These are phyloP conservation scores for Mycena sp. DNA, from an alignment of 1,284 basidiomycete species.

Conservation along the genomic window DNA sequence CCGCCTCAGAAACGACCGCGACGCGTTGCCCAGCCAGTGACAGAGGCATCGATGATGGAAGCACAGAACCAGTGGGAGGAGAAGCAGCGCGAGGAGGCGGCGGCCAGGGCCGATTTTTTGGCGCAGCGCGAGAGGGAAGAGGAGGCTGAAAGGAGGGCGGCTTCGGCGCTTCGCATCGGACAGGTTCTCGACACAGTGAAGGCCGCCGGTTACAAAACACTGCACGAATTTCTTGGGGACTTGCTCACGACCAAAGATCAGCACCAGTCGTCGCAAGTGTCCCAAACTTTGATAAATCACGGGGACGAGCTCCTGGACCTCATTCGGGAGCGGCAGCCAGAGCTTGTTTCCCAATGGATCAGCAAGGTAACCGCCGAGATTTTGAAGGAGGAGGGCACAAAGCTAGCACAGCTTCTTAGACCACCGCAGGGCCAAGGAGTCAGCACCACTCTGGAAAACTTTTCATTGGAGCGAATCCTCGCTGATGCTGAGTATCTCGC, in stretches of 20 bases:
- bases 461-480: neutral
- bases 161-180: neutral
- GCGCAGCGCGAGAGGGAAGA: neutral
- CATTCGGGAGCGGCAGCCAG: neutral
- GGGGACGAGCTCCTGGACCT: neutral
- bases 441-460: neutral
- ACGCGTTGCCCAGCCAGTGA: neutral
- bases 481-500: neutral
- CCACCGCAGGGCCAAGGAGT: neutral
- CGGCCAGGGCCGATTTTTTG: neutral
- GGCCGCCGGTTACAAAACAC: neutral
- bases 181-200: neutral
- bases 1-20: neutral
- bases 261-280: neutral
- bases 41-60: neutral
- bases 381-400: neutral
- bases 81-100: neutral
- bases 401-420: neutral
- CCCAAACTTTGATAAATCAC: neutral
- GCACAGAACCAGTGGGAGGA: conserved; percentile 5
- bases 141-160: neutral
- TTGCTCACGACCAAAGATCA: neutral
- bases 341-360: neutral
- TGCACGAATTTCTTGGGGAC: neutral
- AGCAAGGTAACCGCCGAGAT: neutral